phyloP scores from a whole-genome alignment of 2,329 filamentous ascomycete genomes.

The Fusarium sp. region DNA sequence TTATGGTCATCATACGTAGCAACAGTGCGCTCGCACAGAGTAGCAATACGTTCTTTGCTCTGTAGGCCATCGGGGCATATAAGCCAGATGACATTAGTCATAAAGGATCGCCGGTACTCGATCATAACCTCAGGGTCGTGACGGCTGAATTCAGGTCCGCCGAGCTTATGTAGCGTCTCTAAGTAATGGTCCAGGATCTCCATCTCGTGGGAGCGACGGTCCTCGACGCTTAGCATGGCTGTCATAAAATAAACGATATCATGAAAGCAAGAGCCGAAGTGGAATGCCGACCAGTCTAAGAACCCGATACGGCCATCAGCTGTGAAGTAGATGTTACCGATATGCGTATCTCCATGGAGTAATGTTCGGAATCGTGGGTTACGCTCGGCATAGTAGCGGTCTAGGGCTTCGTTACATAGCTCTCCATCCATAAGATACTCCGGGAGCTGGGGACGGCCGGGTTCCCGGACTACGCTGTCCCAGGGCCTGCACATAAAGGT shows the following conservation, averaged over 20 bases:
- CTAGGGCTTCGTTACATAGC: constrained; percentile 50
- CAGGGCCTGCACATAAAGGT: constrained; percentile 47
- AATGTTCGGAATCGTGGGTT: constrained; percentile 54
- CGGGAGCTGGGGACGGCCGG: constrained; percentile 49
- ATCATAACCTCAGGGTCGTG: constrained; percentile 39
- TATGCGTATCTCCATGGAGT: constrained; percentile 57
- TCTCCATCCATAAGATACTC: constrained; percentile 52
- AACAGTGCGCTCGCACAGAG: constrained; percentile 50
- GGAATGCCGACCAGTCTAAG: constrained; percentile 56
- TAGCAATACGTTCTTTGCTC: constrained; percentile 50
- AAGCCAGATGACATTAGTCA: constrained; percentile 45
- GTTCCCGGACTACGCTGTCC: constrained; percentile 47
- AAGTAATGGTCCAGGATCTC: constrained; percentile 42
- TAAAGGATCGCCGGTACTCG: constrained; percentile 44
- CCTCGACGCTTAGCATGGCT: constrained; percentile 52
- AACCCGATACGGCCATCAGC: constrained; percentile 51
- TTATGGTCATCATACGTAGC: constrained; percentile 52
- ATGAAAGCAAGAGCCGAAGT: constrained; percentile 57
- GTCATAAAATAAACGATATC: constrained; percentile 57
- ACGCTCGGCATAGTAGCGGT: constrained; percentile 50
- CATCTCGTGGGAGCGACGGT: constrained; percentile 54
- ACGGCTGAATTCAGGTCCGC: constrained; percentile 32
- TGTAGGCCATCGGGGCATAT: constrained; percentile 45
- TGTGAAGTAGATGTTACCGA: constrained; percentile 57
- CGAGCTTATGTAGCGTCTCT: constrained; percentile 21